These are phyloP conservation scores for Candida andamanensis DNA, from an alignment of 805 yeast species.

Conservation along the genomic window DNA sequence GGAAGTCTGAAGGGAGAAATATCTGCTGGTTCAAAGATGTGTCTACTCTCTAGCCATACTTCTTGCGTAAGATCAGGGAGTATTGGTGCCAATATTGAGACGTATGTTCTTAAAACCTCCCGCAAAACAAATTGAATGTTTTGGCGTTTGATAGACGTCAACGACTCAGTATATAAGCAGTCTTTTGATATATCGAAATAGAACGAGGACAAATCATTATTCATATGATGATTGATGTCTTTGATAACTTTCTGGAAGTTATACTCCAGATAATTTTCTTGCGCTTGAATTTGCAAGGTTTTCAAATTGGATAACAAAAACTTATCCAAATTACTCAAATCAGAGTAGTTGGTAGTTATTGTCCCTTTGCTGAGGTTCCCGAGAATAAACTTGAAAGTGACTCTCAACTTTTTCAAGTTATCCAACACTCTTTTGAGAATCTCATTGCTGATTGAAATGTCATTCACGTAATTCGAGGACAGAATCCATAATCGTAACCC, in stretches of 20 bases:
- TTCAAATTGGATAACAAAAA: conserved; percentile 54
- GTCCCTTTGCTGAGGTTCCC: conserved; percentile 58
- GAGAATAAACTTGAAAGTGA: conserved; percentile 73
- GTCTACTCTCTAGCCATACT: conserved; percentile 64
- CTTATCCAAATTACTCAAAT: conserved; percentile 48
- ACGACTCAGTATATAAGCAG: conserved; percentile 66
- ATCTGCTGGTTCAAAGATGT: conserved; percentile 13
- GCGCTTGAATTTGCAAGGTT: conserved; percentile 38
- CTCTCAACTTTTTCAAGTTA: conserved; percentile 71
- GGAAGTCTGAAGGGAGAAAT: conserved; percentile 47
- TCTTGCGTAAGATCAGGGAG: conserved; percentile 85
- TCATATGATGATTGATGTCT: conserved; percentile 65
- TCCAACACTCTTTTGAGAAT: conserved; percentile 75
- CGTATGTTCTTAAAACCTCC: conserved; percentile 54
- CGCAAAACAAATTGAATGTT: conserved; percentile 63
- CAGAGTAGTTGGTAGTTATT: conserved; percentile 19
- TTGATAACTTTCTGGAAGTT: conserved; percentile 71
- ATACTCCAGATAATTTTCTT: conserved; percentile 46
- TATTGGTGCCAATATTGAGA: conserved; percentile 72
- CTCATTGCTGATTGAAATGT: conserved; percentile 68
- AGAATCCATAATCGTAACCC: conserved; percentile 91
- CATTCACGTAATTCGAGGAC: conserved; percentile 78
- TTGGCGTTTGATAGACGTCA: conserved; percentile 45
- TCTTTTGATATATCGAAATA: conserved; percentile 89
- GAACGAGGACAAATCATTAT: conserved; percentile 68